Conservation (phyloP, 495 filamentous ascomycete genomes). For the Neurospora intermedia region DNA sequence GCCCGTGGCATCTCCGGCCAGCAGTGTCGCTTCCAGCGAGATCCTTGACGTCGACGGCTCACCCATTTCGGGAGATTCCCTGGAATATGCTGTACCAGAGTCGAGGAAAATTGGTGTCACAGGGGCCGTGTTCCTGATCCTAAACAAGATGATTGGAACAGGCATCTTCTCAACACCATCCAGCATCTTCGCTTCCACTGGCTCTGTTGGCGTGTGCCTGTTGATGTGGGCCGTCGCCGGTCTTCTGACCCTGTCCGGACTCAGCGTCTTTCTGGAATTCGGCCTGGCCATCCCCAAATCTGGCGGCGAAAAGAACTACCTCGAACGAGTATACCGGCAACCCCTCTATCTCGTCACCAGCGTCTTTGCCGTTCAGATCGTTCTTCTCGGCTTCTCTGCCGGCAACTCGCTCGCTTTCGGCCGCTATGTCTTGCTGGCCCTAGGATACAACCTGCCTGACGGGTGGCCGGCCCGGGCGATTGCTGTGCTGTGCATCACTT, state of each 20-base stretch:
- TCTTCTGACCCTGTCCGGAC: conserved; percentile 10
- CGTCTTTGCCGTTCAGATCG: conserved; percentile 48
- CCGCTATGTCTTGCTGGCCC: conserved; percentile 54
- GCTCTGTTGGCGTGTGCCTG: conserved; percentile 30
- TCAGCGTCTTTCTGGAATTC: conserved; percentile 27
- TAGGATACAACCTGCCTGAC: conserved; percentile 37
- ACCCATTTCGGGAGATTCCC: not conserved
- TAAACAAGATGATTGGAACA: conserved; percentile 51
- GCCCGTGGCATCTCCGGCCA: not conserved
- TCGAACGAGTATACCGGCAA: conserved; percentile 50
- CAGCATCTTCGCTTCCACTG: conserved; percentile 31
- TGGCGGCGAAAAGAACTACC: conserved; percentile 50
- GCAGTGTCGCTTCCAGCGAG: conserved; percentile 9
- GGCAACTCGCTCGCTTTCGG: conserved; percentile 60
- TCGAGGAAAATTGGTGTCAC: conserved; percentile 40
- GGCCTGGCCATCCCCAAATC: conserved; percentile 44
- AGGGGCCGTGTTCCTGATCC: conserved; percentile 42
- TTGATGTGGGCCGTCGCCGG: conserved; percentile 28
- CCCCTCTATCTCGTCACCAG: conserved; percentile 51
- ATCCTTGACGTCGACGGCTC: conserved; percentile 1
- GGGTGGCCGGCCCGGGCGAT: conserved; percentile 53
- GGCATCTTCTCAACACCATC: conserved; percentile 38
- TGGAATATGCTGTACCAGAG: conserved; percentile 23
- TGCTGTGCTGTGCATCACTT: conserved; percentile 42
- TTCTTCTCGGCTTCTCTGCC: conserved; percentile 41